These are phyloP conservation scores for Ophiocordyceps sinensis DNA, from an alignment of 2,329 filamentous ascomycete genomes.

Conservation along the genomic window DNA sequence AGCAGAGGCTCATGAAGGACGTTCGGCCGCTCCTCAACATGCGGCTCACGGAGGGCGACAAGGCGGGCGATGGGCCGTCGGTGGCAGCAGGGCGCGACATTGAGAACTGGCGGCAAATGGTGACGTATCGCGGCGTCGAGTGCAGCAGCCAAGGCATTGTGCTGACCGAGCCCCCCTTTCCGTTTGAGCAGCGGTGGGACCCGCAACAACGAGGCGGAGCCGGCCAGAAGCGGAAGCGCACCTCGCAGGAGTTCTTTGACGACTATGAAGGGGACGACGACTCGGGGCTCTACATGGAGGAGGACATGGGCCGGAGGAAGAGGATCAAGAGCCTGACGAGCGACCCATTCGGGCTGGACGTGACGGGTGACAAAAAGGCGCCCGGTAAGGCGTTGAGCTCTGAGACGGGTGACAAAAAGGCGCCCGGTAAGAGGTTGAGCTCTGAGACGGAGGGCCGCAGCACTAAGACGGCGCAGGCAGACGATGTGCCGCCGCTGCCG, in stretches of 20 bases:
- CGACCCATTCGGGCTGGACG: background rate
- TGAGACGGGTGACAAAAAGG: constrained; percentile 3
- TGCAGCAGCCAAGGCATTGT: constrained; percentile 57
- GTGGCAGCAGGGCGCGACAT: constrained; percentile 23
- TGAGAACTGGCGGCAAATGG: constrained; percentile 58
- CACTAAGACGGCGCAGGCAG: constrained; percentile 9
- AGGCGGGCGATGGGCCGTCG: constrained; percentile 3
- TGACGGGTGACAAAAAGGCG: background rate
- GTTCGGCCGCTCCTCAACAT: constrained; percentile 25
- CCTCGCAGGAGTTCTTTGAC: constrained; percentile 21
- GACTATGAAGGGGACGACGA: constrained; percentile 15
- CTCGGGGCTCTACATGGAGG: constrained; percentile 15
- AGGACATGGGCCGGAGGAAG: constrained; percentile 6
- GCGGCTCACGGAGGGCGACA: constrained; percentile 13
- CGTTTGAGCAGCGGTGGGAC: constrained; percentile 84
- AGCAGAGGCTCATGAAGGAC: constrained; percentile 42
- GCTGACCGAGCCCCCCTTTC: constrained; percentile 69
- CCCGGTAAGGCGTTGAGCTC: constrained; percentile 1
- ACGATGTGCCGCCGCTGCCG: constrained; percentile 51
- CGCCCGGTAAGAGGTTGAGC: background rate
- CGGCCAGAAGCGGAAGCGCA: constrained; percentile 30
- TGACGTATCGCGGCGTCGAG: constrained; percentile 68
- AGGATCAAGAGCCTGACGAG: background rate
- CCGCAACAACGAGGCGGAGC: constrained; percentile 43
- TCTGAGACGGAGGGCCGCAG: constrained; percentile 4